These are phyloP conservation scores for Candida sp. DNA, from an alignment of 1,139 yeast genomes.

Conservation along the genomic window DNA sequence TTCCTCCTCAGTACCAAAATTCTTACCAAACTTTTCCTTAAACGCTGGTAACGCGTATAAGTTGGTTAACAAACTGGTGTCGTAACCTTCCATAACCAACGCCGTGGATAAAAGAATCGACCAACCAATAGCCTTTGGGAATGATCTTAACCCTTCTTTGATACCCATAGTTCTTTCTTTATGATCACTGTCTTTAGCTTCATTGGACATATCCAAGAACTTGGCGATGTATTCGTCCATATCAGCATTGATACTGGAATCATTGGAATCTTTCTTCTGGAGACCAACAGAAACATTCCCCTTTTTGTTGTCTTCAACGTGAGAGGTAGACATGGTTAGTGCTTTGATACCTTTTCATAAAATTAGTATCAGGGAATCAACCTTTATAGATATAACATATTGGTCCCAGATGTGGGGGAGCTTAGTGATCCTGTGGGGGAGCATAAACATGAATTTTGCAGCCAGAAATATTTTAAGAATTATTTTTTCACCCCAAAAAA, in stretches of 20 bases:
- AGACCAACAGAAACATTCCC: constrained; percentile 12
- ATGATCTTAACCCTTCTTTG: constrained; percentile 38
- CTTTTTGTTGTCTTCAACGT: constrained; percentile 18
- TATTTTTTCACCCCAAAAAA: too few relatives aligned
- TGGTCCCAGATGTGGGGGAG: too few relatives aligned
- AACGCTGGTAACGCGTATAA: constrained; percentile 39
- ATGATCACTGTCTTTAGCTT: constrained; percentile 35
- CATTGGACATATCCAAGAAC: constrained; percentile 41
- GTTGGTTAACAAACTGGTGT: constrained; percentile 32
- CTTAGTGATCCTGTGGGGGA: too few relatives aligned
- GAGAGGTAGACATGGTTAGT: constrained; percentile 11
- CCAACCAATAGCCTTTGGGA: constrained; percentile 42
- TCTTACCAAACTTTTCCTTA: constrained; percentile 27
- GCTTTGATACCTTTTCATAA: too few relatives aligned
- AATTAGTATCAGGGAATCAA: too few relatives aligned
- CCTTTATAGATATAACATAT: too few relatives aligned
- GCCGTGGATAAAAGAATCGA: constrained; percentile 36
- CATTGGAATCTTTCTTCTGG: constrained; percentile 13
- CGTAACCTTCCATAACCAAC: constrained; percentile 45
- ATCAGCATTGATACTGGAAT: constrained; percentile 11
- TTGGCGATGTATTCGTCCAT: constrained; percentile 36
- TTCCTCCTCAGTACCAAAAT: constrained; percentile 11
- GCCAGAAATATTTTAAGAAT: too few relatives aligned
- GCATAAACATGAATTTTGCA: too few relatives aligned
- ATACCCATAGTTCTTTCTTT: constrained; percentile 42